Conservation (phyloP, 768 basidiomycete species). For the Hydnum rufescens region DNA sequence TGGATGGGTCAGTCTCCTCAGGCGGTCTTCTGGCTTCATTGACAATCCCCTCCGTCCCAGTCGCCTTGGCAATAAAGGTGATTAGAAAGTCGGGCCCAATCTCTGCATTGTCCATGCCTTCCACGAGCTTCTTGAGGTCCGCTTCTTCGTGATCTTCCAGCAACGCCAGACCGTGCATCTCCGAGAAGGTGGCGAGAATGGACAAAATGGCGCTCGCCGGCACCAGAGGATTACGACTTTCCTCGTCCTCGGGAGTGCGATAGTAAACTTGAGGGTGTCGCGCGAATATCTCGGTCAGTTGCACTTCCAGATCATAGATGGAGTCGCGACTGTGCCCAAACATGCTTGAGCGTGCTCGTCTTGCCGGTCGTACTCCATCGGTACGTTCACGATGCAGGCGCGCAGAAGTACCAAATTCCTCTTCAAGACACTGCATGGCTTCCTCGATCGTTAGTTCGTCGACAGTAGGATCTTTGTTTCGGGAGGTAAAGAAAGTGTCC, state of each 20-base stretch:
- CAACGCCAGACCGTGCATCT: not conserved
- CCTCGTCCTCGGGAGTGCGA: not conserved
- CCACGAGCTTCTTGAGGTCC: not conserved
- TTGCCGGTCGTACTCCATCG: not conserved
- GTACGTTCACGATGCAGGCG: not conserved
- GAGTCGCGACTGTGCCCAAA: not conserved
- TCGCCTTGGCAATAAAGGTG: not conserved
- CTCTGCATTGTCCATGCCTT: not conserved
- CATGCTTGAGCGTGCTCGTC: not conserved
- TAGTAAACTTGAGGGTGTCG: not conserved
- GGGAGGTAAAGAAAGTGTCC: conserved; percentile 58
- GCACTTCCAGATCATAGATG: not conserved
- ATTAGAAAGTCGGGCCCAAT: not conserved
- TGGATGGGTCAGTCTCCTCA: too few species aligned
- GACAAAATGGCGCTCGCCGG: not conserved
- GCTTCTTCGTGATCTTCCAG: not conserved
- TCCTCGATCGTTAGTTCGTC: conserved; percentile 67
- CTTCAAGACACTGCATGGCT: conserved; percentile 64
- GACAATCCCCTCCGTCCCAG: not conserved
- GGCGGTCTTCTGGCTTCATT: not conserved
- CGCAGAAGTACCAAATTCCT: conserved; percentile 31
- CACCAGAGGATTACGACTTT: not conserved
- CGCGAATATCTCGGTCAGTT: not conserved
- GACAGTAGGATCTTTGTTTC: conserved; percentile 36
- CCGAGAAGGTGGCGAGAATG: not conserved